Evolutionary conservation across 2,329 filamentous ascomycete genomes (phyloP).

Genomic region (Pezicula rhizophila): DNA sequence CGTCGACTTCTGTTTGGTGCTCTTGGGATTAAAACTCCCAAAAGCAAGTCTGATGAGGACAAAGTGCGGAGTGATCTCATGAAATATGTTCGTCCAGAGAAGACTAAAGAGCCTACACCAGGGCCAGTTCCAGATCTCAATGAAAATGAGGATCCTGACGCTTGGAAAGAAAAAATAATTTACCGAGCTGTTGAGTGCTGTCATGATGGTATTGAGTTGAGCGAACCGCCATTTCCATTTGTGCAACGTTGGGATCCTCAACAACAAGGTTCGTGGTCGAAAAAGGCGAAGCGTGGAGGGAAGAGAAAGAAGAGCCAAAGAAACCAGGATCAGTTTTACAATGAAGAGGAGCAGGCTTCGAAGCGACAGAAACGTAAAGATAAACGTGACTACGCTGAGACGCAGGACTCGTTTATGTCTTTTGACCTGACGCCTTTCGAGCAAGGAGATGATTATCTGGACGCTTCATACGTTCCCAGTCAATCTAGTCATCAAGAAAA

Average conservation of each 20-base stretch:
- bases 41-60: conserved; percentile 62
- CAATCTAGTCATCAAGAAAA: conserved; percentile 7
- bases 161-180: conserved; percentile 69
- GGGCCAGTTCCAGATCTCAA: conserved; percentile 10
- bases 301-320: conserved; percentile 44
- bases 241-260: conserved; percentile 82
- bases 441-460: conserved; percentile 25
- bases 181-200: conserved; percentile 81
- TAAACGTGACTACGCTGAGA: conserved; percentile 35
- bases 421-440: conserved; percentile 19
- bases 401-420: conserved; percentile 30
- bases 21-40: conserved; percentile 63
- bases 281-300: conserved; percentile 34
- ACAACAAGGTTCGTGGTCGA: conserved; percentile 45
- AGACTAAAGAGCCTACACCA: conserved; percentile 21
- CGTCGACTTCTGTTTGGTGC: conserved; percentile 67
- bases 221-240: conserved; percentile 82
- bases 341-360: conserved; percentile 27
- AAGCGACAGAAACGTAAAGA: conserved; percentile 45
- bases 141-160: conserved; percentile 44
- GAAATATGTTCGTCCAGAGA: conserved; percentile 41
- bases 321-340: conserved; percentile 33
- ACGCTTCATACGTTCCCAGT: conserved; percentile 16
- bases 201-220: conserved; percentile 61
- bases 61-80: conserved; percentile 54